A percentile compares a stretch with the other conserved stretches of the same genome.
Evolutionary conservation across 352 stramenopile species (phyloP).

Genomic region (Phytophthora litchii): DNA sequence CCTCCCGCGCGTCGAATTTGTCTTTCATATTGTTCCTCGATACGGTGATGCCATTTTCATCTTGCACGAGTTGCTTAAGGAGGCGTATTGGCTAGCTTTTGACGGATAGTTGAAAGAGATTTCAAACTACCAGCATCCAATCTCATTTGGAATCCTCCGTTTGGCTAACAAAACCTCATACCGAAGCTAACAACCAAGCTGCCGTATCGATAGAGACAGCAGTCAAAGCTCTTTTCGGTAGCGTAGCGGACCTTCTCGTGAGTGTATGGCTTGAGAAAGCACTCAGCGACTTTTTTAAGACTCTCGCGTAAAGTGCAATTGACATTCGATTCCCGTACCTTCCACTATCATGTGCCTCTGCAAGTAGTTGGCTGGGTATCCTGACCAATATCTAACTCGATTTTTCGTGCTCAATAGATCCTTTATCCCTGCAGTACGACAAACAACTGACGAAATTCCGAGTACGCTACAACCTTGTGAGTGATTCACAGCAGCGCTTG

Average conservation of each 20-base stretch:
- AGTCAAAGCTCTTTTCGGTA: slow-evolving; percentile 23
- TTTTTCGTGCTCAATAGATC: slow-evolving; percentile 2
- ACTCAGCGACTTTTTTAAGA: slow-evolving; percentile 19
- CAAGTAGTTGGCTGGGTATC: slow-evolving; percentile 2
- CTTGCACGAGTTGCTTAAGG: slow-evolving; percentile 28
- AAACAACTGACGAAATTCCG: slow-evolving; percentile 10
- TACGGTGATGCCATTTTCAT: slow-evolving; percentile 36
- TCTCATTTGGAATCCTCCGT: slow-evolving; percentile 15
- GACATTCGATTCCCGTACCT: slow-evolving; percentile 22
- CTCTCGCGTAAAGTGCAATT: slow-evolving; percentile 4
- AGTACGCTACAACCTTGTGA: slow-evolving; percentile 11
- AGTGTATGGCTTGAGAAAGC: slow-evolving; percentile 29
- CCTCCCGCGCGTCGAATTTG: slow-evolving; percentile 18
- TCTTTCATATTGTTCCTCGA: slow-evolving; percentile 41
- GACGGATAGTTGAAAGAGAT: slow-evolving; percentile 6
- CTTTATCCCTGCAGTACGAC: slow-evolving; percentile 25
- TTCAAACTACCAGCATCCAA: neutral
- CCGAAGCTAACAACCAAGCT: neutral
- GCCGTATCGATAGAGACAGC: neutral
- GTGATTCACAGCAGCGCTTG: slow-evolving; percentile 16
- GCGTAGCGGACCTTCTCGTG: slow-evolving; percentile 28
- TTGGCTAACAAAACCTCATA: neutral
- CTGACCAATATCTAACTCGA: slow-evolving; percentile 1
- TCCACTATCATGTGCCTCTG: slow-evolving; percentile 9
- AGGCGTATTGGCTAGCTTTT: slow-evolving; percentile 11